phyloP scores from a whole-genome alignment of 495 filamentous ascomycete genomes.

The Aspergillus heteromorphus region DNA sequence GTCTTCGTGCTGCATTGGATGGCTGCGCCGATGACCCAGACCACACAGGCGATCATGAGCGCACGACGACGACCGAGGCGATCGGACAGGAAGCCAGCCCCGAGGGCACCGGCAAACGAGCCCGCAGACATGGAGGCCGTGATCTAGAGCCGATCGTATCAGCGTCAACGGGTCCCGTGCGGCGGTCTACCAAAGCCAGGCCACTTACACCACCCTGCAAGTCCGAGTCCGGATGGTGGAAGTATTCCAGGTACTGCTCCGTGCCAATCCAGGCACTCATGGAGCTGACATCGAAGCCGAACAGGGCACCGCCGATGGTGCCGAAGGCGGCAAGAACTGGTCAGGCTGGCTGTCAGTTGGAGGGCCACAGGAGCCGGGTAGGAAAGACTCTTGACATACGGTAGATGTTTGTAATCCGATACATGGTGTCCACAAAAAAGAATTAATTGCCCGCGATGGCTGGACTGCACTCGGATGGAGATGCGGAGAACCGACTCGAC shows the following conservation, averaged over 20 bases:
- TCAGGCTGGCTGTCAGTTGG: too few relatives aligned
- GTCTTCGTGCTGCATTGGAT: constrained; percentile 59
- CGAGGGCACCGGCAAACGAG: constrained; percentile 58
- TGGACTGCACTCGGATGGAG: background rate
- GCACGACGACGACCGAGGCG: constrained; percentile 58
- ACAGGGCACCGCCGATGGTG: constrained; percentile 43
- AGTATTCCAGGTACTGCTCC: constrained; percentile 61
- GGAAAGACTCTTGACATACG: constrained; percentile 23
- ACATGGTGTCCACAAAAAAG: constrained; percentile 24
- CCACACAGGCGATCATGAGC: constrained; percentile 60
- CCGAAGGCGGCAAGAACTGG: constrained; percentile 45
- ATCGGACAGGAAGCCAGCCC: constrained; percentile 63
- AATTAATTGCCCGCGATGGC: background rate
- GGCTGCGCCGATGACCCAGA: constrained; percentile 66
- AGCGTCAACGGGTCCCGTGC: background rate
- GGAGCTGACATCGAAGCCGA: constrained; percentile 48
- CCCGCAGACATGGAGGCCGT: constrained; percentile 59
- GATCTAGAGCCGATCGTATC: constrained; percentile 20
- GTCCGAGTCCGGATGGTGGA: constrained; percentile 57
- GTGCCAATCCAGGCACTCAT: constrained; percentile 72
- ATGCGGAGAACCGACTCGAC: background rate
- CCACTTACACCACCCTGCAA: constrained; percentile 51
- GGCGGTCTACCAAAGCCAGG: background rate
- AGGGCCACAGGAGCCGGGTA: too few relatives aligned
- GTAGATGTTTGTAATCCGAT: constrained; percentile 43